Conservation (phyloP, 2,329 filamentous ascomycete genomes). For the Mycosphaerella sp. region DNA sequence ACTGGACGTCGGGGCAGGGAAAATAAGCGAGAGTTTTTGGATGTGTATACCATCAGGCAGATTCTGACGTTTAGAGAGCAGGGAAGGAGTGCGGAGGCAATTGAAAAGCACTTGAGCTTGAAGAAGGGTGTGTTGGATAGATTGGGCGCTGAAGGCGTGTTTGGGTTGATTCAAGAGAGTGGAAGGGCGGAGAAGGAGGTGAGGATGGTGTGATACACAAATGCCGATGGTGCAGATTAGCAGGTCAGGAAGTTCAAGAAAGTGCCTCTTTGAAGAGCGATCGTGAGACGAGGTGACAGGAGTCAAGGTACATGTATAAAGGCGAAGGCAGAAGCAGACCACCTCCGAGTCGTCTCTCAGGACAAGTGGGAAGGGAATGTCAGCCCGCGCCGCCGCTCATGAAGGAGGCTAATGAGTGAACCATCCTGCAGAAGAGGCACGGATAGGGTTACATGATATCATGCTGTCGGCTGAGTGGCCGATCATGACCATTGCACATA, state of each 20-base stretch:
- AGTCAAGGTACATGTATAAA: too few relatives aligned
- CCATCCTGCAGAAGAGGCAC: too few relatives aligned
- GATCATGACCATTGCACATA: too few relatives aligned
- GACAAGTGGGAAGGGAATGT: too few relatives aligned
- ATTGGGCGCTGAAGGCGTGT: slow-evolving; percentile 30
- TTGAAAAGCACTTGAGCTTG: slow-evolving; percentile 33
- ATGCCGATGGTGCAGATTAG: background rate
- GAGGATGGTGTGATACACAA: slow-evolving; percentile 27
- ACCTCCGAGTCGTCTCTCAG: too few relatives aligned
- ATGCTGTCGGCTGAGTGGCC: too few relatives aligned
- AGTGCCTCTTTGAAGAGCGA: too few relatives aligned
- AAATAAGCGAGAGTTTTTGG: slow-evolving; percentile 41
- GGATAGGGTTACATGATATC: too few relatives aligned
- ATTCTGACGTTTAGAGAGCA: slow-evolving; percentile 32
- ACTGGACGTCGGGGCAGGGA: slow-evolving; percentile 38
- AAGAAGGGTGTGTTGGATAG: slow-evolving; percentile 32
- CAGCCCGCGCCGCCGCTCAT: too few relatives aligned
- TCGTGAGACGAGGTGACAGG: too few relatives aligned
- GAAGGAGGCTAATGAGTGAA: too few relatives aligned
- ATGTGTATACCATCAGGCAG: slow-evolving; percentile 39
- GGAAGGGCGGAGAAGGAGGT: slow-evolving; percentile 30
- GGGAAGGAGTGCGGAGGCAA: slow-evolving; percentile 26
- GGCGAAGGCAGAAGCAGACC: too few relatives aligned
- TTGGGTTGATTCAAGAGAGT: slow-evolving; percentile 28
- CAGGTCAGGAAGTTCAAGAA: background rate